These are phyloP conservation scores for Pelargonium citronellum DNA, from an alignment of 441 rosid species.

Conservation along the genomic window DNA sequence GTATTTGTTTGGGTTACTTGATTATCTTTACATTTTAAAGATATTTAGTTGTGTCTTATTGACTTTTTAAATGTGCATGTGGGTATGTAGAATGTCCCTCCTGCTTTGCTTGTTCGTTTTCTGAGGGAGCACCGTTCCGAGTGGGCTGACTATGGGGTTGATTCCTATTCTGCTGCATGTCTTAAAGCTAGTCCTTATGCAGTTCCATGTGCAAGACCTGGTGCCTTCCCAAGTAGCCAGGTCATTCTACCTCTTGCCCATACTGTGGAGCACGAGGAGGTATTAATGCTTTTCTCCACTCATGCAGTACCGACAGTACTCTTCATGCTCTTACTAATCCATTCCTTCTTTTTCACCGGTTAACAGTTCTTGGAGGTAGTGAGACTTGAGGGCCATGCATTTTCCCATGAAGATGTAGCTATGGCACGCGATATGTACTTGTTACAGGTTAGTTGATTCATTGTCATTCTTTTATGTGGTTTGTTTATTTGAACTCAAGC, in stretches of 20 bases:
- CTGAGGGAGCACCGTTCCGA: slow-evolving; percentile 94
- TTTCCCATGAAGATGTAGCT: slow-evolving; percentile 83
- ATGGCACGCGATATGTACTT: slow-evolving; percentile 86
- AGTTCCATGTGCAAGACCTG: slow-evolving; percentile 86
- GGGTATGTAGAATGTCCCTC: slow-evolving; percentile 70
- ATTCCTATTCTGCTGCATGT: slow-evolving; percentile 89
- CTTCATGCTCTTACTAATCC: slow-evolving; percentile 9
- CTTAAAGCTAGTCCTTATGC: slow-evolving; percentile 73
- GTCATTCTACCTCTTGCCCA: slow-evolving; percentile 93
- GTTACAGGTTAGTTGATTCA: slow-evolving; percentile 56
- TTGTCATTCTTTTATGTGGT: neutral
- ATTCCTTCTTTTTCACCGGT: slow-evolving; percentile 10
- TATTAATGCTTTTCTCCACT: slow-evolving; percentile 18
- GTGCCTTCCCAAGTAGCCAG: slow-evolving; percentile 89
- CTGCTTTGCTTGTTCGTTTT: slow-evolving; percentile 87
- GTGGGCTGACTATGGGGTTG: slow-evolving; percentile 98
- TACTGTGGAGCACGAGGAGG: slow-evolving; percentile 97
- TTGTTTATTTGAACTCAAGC: neutral
- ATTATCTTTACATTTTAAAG: no score
- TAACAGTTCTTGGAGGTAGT: slow-evolving; percentile 82
- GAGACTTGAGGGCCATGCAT: slow-evolving; percentile 87
- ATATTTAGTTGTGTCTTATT: no score
- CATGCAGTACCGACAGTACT: neutral
- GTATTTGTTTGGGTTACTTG: no score
- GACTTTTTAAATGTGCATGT: neutral